Percentiles rank a stretch among this genome's conserved stretches.
These are phyloP conservation scores for Clathrus columnatus DNA, from an alignment of 768 basidiomycete species.

Conservation along the genomic window DNA sequence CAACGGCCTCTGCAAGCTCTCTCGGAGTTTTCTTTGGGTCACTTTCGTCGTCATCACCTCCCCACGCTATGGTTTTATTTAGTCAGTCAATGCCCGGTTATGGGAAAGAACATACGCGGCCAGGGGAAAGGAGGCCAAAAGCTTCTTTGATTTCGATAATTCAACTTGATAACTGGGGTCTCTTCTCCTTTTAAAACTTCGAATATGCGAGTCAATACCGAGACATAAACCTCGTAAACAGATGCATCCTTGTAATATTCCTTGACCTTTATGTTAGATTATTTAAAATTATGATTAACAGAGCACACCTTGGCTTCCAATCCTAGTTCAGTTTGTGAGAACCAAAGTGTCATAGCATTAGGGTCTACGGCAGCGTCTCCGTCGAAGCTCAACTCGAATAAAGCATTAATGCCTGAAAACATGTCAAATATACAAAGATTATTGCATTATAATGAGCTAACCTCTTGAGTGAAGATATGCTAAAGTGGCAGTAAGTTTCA, in stretches of 20 bases:
- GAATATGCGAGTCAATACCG: slow-evolving; percentile 61
- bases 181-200: slow-evolving; percentile 43
- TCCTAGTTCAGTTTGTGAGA: slow-evolving; percentile 71
- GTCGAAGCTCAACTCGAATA: slow-evolving; percentile 79
- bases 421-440: slow-evolving; percentile 3
- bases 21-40: slow-evolving; percentile 45
- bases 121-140: slow-evolving; percentile 19
- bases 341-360: slow-evolving; percentile 77
- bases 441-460: slow-evolving; percentile 22
- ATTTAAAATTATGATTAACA: slow-evolving; percentile 1
- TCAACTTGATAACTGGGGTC: slow-evolving; percentile 13
- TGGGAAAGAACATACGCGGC: slow-evolving; percentile 9
- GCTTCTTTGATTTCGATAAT: slow-evolving; percentile 3
- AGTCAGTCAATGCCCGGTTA: background rate
- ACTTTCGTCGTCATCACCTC: slow-evolving; percentile 46
- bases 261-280: slow-evolving; percentile 25
- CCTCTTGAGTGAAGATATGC: slow-evolving; percentile 85
- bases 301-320: slow-evolving; percentile 72
- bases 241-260: slow-evolving; percentile 83
- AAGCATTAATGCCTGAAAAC: slow-evolving; percentile 54
- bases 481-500: slow-evolving; percentile 69
- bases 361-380: slow-evolving; percentile 85
- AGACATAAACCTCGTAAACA: slow-evolving; percentile 60
- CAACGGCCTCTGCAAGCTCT: slow-evolving; percentile 59
- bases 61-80: slow-evolving; percentile 55